phyloP scores from a whole-genome alignment of 306 rosid species.

The Rubus parviflorus region DNA sequence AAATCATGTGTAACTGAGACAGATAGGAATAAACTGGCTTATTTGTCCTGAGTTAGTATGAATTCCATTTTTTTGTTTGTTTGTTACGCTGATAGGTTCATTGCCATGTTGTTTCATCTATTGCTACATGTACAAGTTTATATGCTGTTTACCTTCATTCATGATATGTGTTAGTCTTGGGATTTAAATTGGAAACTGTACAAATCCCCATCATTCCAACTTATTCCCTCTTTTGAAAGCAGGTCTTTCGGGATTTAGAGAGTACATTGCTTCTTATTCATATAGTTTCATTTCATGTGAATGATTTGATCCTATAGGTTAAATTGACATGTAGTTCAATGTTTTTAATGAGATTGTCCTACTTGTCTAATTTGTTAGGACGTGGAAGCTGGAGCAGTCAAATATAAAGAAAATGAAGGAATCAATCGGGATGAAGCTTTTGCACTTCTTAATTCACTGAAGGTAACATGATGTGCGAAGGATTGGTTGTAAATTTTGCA shows the following conservation, averaged over 20 bases:
- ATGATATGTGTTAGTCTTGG: neutral
- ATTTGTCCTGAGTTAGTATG: neutral
- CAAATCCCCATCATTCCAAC: neutral
- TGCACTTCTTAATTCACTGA: conserved; percentile 53
- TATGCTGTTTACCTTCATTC: neutral
- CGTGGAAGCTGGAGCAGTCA: conserved; percentile 48
- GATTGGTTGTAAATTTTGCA: neutral
- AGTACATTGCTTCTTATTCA: neutral
- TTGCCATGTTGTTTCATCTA: neutral
- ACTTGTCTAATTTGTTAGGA: conserved; percentile 50
- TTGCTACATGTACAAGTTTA: neutral
- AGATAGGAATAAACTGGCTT: conserved; percentile 2
- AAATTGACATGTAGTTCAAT: neutral
- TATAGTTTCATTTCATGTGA: neutral
- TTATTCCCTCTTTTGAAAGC: neutral
- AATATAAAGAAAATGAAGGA: conserved; percentile 51
- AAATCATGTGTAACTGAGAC: neutral
- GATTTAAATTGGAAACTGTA: neutral
- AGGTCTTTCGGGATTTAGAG: neutral
- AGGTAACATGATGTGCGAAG: conserved; percentile 45
- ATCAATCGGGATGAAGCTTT: conserved; percentile 45
- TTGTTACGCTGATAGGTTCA: neutral
- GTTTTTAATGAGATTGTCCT: conserved; percentile 18
- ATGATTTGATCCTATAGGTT: conserved; percentile 8
- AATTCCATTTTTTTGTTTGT: neutral